Evolutionary conservation across 345 rosid species (phyloP), one percentile per base, ranked within the genome.

Genomic region (Lagerstroemia speciosa): DNA sequence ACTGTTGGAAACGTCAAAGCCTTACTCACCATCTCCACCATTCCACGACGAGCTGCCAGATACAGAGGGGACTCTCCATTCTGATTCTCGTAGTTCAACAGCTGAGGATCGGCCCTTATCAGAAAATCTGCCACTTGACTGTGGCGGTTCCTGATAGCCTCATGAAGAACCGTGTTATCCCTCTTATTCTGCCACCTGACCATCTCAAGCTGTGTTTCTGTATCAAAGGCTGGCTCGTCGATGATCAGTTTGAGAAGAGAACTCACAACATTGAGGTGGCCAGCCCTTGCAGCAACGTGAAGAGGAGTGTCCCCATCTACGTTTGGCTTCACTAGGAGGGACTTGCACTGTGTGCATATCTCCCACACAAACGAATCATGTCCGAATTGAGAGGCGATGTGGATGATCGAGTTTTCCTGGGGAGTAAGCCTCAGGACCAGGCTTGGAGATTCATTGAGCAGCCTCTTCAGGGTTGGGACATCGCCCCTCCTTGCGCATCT

Each of bases 301-400:
- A 40, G 32, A 24, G 67, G 50, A 37, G 67, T 15, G 33, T 65
- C 52, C 45, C 67, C 48, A 20, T 65, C 33, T 29, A 31, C 17
- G 45, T 65, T 65, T 4, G 22, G 67, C 22, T 65, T 29, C 20
- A 0, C 37, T 30, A 65, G 50, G 30, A 38, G 67, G 67, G 50
- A 64, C 67, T 64, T 64, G 67, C 50, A 24, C 34, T 1, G 8
- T 6, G n/a, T 2, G 20, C 11, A 24, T 19, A 40, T 65, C 53
- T 65, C 67, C 1, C 0, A 5, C 0, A 64, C 38, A 24, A 64
- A 16, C 7, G 48, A 19, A 0, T 1, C 29, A 12, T 64, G 9
- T 38, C 67, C 46, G 33, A n/a, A 24, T 64, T 30, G 6, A 24
- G 67, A 40, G 19, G 67, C 67, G n/a, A 64, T 33, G 22, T 64